Evolutionary conservation across 2,329 filamentous ascomycete species (phyloP).

Genomic region (Mycocentrospora acerina): DNA sequence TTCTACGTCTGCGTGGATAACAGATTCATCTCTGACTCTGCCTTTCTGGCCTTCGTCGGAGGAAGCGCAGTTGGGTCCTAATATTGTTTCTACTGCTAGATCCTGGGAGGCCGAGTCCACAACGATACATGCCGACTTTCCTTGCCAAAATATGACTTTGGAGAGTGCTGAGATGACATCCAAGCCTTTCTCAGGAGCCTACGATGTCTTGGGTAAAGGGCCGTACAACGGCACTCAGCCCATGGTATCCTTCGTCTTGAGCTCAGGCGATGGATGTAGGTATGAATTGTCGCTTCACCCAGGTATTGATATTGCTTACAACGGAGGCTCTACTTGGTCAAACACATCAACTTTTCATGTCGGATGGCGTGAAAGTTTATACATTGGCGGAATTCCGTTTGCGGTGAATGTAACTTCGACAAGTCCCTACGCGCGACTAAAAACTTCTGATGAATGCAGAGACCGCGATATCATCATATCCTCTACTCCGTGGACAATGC

Average conservation of each 20-base stretch:
- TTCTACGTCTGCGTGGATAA: slow-evolving; percentile 17
- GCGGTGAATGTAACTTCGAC: slow-evolving; percentile 5
- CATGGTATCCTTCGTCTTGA: slow-evolving; percentile 16
- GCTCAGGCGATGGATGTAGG: slow-evolving; percentile 10
- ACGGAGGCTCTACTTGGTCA: slow-evolving; percentile 15
- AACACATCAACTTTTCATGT: slow-evolving; percentile 9
- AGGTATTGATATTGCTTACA: slow-evolving; percentile 6
- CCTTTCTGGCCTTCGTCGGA: slow-evolving; percentile 19
- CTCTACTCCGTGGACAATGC: slow-evolving; percentile 16
- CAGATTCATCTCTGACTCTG: slow-evolving; percentile 10
- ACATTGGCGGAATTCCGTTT: slow-evolving; percentile 1
- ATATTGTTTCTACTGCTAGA: slow-evolving; percentile 4
- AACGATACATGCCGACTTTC: slow-evolving; percentile 1
- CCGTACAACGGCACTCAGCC: slow-evolving; percentile 14
- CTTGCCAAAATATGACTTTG: slow-evolving; percentile 16
- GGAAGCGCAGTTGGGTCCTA: slow-evolving; percentile 9
- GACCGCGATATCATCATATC: slow-evolving; percentile 17
- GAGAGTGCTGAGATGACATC: slow-evolving; percentile 9
- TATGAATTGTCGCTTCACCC: slow-evolving; percentile 16
- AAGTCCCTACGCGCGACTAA: slow-evolving; percentile 9
- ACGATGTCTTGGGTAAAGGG: slow-evolving; percentile 2
- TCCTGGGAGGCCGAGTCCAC: slow-evolving; percentile 13
- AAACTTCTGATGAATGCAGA: slow-evolving; percentile 13
- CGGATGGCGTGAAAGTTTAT: neutral
- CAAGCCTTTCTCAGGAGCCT: slow-evolving; percentile 2